Evolutionary conservation across 2,329 filamentous ascomycete species (phyloP), one percentile per base, ranked within the genome.

Genomic region (Ampelomyces quisqualis): DNA sequence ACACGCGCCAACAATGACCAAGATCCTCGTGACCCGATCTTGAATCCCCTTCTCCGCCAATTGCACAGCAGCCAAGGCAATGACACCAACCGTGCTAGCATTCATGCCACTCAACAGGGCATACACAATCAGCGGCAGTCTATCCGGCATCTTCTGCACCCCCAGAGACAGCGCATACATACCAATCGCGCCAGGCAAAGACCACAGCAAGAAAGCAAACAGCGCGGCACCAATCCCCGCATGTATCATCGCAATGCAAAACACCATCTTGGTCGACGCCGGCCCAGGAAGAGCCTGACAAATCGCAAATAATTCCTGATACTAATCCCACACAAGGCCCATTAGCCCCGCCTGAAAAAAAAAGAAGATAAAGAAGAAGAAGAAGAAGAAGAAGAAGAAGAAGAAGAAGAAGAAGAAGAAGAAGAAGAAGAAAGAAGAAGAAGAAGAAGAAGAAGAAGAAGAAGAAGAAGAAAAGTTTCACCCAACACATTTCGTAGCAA

Each of bases 91-190:
- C 0, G 83, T 86, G 0, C 84, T 79, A 0, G 84, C 78, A 55
- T 89, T 89, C 4, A 90, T 72, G 0, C 86, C 86, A 0, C 82
- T 86, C 0, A 90, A 72, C 0, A 89, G 71, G 0, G 84, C 84
- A 54, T 88, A 89, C 0, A 80, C 84, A 0, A 79, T 74, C 0
- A 68, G 59, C 0, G 85, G 85, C 0, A 89, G 73, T 0, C 72
- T 72, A 2, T 80, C 74, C 2, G 71, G 70, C 18, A 89, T 79
- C 22, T 70, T 76, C 22, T 79, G 76, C 2, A 89, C 76, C 1
- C 85, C 85, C 0, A 88, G 62, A 0, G 82, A 78, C 0, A 89
- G 73, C 0, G 71, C 81, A 45, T 79, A 87, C 82, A 88, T 88
- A 17, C 79, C 85, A 3, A 87, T 53, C 0, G 83, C 85, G 1